Percentiles rank a stretch among this genome's conserved stretches.
These are phyloP conservation scores for Aureobasidium sp. DNA, from an alignment of 2,329 filamentous ascomycete species.

Conservation along the genomic window DNA sequence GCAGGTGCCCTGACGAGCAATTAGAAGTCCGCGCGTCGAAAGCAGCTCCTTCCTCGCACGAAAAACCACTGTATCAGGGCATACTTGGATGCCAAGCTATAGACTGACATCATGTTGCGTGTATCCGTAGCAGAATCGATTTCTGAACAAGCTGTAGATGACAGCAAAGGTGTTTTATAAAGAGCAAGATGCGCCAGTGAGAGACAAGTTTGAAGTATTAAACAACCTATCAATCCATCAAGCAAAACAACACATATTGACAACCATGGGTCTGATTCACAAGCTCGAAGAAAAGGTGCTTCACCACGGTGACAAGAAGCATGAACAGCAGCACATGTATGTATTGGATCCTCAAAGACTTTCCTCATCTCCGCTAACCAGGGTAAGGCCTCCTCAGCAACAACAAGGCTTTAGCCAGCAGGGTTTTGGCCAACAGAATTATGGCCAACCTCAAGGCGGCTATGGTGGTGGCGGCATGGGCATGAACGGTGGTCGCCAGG, in stretches of 20 bases:
- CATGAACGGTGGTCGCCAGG: neutral
- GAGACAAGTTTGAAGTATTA: neutral
- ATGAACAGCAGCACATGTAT: neutral
- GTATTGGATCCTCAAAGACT: neutral
- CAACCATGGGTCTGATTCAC: conserved; percentile 9
- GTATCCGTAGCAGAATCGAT: neutral
- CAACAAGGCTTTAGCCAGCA: neutral
- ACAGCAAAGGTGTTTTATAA: neutral
- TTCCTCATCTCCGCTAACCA: neutral
- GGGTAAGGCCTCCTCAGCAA: neutral
- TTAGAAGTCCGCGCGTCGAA: neutral
- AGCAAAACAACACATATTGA: neutral
- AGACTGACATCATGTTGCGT: conserved; percentile 2
- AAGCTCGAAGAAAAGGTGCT: conserved; percentile 9
- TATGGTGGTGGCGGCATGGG: conserved; percentile 1
- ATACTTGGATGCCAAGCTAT: neutral
- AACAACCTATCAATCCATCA: neutral
- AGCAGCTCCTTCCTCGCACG: neutral
- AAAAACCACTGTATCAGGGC: neutral
- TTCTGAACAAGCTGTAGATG: neutral
- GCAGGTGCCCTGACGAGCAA: neutral
- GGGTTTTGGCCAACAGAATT: neutral
- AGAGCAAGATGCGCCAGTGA: neutral
- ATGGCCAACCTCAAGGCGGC: neutral
- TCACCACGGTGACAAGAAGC: conserved; percentile 8